Evolutionary conservation across 73 alveolate genomes (phyloP).

Genomic region (Paramecium biaurelia): DNA sequence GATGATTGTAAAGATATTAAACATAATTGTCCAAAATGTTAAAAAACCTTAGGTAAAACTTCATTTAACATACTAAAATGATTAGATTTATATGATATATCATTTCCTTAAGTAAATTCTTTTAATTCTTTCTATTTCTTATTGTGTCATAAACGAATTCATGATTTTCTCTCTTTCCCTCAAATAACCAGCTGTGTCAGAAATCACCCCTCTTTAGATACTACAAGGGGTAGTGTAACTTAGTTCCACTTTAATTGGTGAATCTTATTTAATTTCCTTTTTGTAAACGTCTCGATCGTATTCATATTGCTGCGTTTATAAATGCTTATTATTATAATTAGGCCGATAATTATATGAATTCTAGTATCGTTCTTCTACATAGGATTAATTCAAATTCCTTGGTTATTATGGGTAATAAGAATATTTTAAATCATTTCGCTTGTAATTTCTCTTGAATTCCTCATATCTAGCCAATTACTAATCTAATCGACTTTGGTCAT

Average conservation of each 20-base stretch:
- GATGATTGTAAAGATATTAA: conserved; percentile 3
- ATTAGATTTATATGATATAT: neutral
- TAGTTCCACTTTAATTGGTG: conserved; percentile 12
- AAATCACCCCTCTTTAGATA: neutral
- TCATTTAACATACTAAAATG: conserved; percentile 15
- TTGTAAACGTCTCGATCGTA: neutral
- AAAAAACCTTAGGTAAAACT: conserved; percentile 18
- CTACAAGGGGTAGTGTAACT: neutral
- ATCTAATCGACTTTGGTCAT: neutral
- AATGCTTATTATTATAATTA: neutral
- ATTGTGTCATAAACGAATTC: neutral
- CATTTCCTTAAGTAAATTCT: conserved; percentile 11
- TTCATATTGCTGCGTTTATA: neutral
- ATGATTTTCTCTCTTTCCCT: conserved; percentile 45
- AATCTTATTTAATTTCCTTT: neutral
- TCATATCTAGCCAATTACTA: neutral
- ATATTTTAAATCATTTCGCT: neutral
- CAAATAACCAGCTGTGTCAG: neutral
- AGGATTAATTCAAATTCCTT: neutral
- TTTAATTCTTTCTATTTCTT: conserved; percentile 28
- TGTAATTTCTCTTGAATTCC: neutral
- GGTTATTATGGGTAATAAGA: neutral
- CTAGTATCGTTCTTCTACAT: neutral
- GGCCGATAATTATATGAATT: neutral
- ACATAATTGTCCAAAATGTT: conserved; percentile 10